Percentiles rank a stretch among this genome's conserved stretches.
phyloP scores from a whole-genome alignment of 306 rosid genomes.

The Dalbergia oliveri region DNA sequence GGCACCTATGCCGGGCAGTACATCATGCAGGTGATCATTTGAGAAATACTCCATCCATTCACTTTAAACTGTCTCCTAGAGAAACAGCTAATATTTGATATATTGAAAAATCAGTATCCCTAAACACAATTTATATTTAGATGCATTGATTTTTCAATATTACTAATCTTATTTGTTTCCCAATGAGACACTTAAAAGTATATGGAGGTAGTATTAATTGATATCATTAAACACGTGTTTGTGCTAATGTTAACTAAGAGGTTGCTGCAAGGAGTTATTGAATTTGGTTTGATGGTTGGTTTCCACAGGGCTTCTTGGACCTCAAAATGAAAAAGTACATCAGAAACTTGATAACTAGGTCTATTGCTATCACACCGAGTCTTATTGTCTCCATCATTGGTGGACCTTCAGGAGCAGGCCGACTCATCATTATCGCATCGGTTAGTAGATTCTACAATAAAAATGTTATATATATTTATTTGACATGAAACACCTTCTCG shows the following conservation, averaged over 20 bases:
- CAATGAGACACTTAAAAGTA: too few species aligned
- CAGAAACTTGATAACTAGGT: conserved; percentile 77
- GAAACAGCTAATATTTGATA: too few species aligned
- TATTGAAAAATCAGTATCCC: too few species aligned
- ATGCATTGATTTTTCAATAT: too few species aligned
- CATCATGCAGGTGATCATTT: conserved; percentile 80
- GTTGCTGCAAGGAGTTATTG: conserved; percentile 2
- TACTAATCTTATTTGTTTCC: too few species aligned
- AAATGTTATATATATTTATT: too few species aligned
- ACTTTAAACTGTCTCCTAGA: too few species aligned
- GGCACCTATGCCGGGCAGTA: conserved; percentile 93
- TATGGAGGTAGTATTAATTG: background rate
- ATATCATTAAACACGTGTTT: background rate
- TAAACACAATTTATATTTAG: too few species aligned
- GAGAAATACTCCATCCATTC: background rate
- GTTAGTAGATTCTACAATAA: conserved; percentile 48
- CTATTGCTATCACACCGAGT: conserved; percentile 86
- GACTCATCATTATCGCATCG: conserved; percentile 70
- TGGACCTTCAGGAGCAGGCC: conserved; percentile 58
- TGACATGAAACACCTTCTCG: too few species aligned
- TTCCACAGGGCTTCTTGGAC: conserved; percentile 80
- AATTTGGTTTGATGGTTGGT: conserved; percentile 33
- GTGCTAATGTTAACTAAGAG: too few species aligned
- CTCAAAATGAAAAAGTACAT: conserved; percentile 78
- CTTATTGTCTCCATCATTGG: conserved; percentile 80